phyloP scores from a whole-genome alignment of 2,329 filamentous ascomycete genomes.

The Claviceps spartinae region DNA sequence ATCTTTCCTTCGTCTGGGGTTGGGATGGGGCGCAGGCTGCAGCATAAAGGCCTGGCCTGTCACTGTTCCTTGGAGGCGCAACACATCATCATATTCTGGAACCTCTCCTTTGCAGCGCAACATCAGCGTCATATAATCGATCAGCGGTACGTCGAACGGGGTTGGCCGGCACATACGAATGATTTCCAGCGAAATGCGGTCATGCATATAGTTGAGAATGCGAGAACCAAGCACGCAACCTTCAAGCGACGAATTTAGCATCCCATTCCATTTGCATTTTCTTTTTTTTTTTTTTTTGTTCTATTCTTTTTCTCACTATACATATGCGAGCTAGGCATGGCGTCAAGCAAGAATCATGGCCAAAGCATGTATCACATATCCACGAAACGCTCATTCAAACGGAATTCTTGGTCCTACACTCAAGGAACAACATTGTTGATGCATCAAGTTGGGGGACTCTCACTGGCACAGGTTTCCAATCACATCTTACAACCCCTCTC shows the following conservation, averaged over 20 bases:
- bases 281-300: no score
- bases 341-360: background rate
- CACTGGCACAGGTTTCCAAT: background rate
- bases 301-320: background rate
- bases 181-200: background rate
- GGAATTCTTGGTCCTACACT: background rate
- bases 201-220: background rate
- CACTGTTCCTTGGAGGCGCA: background rate
- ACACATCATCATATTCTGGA: background rate
- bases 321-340: background rate
- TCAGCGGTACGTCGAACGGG: background rate
- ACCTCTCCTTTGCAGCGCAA: background rate
- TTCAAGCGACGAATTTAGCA: background rate
- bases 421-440: background rate
- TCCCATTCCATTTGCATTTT: background rate
- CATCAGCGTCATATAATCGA: background rate
- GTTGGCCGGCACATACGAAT: background rate
- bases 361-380: background rate
- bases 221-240: background rate
- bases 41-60: background rate
- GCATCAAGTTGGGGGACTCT: background rate
- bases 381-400: background rate
- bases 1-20: constrained; percentile 89
- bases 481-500: background rate
- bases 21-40: constrained; percentile 53